phyloP scores from a whole-genome alignment of 768 basidiomycete species.

The Termitomyces sp. region DNA sequence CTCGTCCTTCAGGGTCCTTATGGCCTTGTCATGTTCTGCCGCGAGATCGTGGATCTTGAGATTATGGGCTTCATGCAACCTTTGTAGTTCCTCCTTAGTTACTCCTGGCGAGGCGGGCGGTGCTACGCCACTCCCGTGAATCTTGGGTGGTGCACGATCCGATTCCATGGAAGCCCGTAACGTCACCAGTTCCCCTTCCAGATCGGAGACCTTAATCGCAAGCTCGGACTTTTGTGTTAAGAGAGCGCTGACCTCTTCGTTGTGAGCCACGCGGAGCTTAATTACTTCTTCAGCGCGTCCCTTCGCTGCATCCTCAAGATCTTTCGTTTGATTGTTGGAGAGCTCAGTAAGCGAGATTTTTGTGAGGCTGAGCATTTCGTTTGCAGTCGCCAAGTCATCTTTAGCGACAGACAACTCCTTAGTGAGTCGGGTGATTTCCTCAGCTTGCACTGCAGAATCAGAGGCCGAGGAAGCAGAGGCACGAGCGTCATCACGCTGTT shows the following conservation, averaged over 20 bases:
- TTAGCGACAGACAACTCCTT: constrained; percentile 58
- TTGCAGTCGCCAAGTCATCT: constrained; percentile 61
- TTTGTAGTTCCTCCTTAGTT: constrained; percentile 72
- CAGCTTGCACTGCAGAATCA: constrained; percentile 44
- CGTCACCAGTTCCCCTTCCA: constrained; percentile 74
- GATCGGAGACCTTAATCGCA: constrained; percentile 56
- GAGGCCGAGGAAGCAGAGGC: constrained; percentile 33
- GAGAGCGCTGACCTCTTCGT: constrained; percentile 52
- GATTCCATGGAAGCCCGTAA: constrained; percentile 49
- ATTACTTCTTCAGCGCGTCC: constrained; percentile 66
- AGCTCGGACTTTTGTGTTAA: constrained; percentile 60
- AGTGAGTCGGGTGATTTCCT: constrained; percentile 48
- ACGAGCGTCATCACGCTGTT: constrained; percentile 62
- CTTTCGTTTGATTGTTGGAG: constrained; percentile 60
- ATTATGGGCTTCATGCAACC: constrained; percentile 80
- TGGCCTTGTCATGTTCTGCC: constrained; percentile 56
- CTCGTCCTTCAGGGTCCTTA: constrained; percentile 49
- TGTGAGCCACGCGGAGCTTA: constrained; percentile 51
- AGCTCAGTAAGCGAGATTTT: constrained; percentile 68
- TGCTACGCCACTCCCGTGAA: constrained; percentile 41
- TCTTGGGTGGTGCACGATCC: constrained; percentile 46
- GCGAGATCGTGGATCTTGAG: constrained; percentile 71
- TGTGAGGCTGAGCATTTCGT: constrained; percentile 61
- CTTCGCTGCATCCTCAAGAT: constrained; percentile 72
- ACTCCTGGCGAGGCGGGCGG: constrained; percentile 43